phyloP scores from a whole-genome alignment of 441 rosid species.

The Lepidium campestre region DNA sequence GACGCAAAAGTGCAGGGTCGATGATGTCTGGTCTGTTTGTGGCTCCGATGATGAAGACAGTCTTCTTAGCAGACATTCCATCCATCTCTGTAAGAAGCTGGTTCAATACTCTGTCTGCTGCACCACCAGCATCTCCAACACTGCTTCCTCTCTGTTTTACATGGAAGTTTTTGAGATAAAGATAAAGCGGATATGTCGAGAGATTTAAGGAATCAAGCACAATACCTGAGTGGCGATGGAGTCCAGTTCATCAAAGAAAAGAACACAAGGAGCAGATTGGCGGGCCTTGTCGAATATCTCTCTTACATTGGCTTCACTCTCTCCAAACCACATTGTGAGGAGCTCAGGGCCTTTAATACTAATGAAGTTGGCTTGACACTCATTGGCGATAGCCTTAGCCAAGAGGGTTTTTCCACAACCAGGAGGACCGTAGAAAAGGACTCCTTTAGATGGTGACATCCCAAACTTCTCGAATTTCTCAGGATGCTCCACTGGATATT shows the following conservation, averaged over 20 bases:
- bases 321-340: slow-evolving; percentile 61
- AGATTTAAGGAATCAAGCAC: neutral
- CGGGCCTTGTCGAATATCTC: slow-evolving; percentile 61
- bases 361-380: slow-evolving; percentile 52
- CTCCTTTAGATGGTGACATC: slow-evolving; percentile 56
- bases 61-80: slow-evolving; percentile 51
- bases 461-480: slow-evolving; percentile 57
- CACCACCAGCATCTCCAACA: slow-evolving; percentile 53
- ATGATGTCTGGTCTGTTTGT: slow-evolving; percentile 53
- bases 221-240: slow-evolving; percentile 66
- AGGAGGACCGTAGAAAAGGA: slow-evolving; percentile 52
- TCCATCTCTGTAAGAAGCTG: slow-evolving; percentile 60
- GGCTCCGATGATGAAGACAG: slow-evolving; percentile 56
- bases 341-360: slow-evolving; percentile 56
- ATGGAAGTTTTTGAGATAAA: neutral
- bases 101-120: slow-evolving; percentile 57
- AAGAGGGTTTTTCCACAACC: slow-evolving; percentile 57
- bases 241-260: slow-evolving; percentile 61
- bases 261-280: slow-evolving; percentile 57
- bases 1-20: slow-evolving; percentile 50
- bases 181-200: neutral
- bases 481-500: slow-evolving; percentile 60
- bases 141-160: slow-evolving; percentile 41
- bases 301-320: slow-evolving; percentile 55
- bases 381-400: slow-evolving; percentile 55